A percentile compares a stretch with the other conserved stretches of the same genome.
Conservation (phyloP, 2,329 filamentous ascomycete genomes). For the Xylariaceae sp. region DNA sequence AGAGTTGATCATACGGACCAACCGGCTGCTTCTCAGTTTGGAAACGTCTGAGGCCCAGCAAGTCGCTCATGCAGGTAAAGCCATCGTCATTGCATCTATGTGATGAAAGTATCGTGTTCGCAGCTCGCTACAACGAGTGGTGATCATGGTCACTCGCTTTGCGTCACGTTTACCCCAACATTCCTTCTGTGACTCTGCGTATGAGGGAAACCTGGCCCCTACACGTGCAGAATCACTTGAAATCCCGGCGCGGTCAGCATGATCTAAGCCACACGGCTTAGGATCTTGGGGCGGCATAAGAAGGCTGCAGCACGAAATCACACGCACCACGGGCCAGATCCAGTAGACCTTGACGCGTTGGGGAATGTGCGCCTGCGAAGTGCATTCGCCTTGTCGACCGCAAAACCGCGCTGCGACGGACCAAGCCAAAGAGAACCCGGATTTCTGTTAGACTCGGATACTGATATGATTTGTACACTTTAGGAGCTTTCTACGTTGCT, state of each 20-base stretch:
- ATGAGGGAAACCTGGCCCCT: constrained; percentile 1
- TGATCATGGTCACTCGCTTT: too few species aligned
- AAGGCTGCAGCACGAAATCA: constrained; percentile 5
- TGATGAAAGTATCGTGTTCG: constrained; percentile 11
- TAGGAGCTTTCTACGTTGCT: constrained; percentile 10
- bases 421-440: too few species aligned
- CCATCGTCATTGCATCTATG: constrained; percentile 57
- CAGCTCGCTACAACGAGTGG: too few species aligned
- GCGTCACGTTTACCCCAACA: too few species aligned
- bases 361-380: too few species aligned
- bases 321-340: too few species aligned
- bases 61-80: constrained; percentile 57
- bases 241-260: not conserved
- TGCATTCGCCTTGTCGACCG: too few species aligned
- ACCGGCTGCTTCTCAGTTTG: constrained; percentile 57
- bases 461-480: constrained; percentile 5
- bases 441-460: not conserved
- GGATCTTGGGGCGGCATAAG: not conserved
- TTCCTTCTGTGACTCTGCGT: too few species aligned
- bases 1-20: constrained; percentile 66
- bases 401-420: too few species aligned
- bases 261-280: not conserved
- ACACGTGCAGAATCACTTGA: constrained; percentile 1
- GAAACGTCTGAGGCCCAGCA: constrained; percentile 63
- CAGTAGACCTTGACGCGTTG: too few species aligned